Conservation (phyloP, 2,329 filamentous ascomycete species). For the Pseudogymnoascus sp. region DNA sequence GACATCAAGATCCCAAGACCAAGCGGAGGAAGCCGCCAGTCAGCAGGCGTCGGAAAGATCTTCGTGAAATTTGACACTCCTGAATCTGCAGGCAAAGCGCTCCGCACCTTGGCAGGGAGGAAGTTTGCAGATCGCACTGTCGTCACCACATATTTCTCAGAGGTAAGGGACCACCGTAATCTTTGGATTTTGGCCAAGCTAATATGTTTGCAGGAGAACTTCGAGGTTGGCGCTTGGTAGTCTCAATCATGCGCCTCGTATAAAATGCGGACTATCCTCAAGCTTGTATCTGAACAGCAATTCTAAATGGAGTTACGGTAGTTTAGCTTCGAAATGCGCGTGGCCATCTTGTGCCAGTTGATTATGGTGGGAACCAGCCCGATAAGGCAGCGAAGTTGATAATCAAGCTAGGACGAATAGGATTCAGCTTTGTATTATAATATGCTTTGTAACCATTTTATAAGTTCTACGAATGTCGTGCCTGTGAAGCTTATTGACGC, state of each 20-base stretch:
- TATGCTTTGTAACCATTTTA: constrained; percentile 5
- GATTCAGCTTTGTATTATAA: constrained; percentile 2
- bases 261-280: neutral
- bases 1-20: constrained; percentile 93
- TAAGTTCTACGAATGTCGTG: neutral
- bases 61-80: constrained; percentile 84
- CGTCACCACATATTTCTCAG: constrained; percentile 91
- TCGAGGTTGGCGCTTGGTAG: constrained; percentile 50
- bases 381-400: constrained; percentile 1
- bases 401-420: constrained; percentile 6
- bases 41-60: constrained; percentile 91
- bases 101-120: constrained; percentile 83
- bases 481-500: neutral
- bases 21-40: constrained; percentile 72
- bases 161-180: constrained; percentile 47
- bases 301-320: neutral
- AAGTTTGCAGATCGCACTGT: constrained; percentile 97
- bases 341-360: neutral
- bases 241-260: neutral
- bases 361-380: neutral
- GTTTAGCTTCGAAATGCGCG: neutral
- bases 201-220: constrained; percentile 65
- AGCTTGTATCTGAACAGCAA: constrained; percentile 2
- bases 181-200: constrained; percentile 21
- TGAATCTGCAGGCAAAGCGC: constrained; percentile 73